Conservation (phyloP, 306 rosid species). For the Casuarina cunninghamiana region DNA sequence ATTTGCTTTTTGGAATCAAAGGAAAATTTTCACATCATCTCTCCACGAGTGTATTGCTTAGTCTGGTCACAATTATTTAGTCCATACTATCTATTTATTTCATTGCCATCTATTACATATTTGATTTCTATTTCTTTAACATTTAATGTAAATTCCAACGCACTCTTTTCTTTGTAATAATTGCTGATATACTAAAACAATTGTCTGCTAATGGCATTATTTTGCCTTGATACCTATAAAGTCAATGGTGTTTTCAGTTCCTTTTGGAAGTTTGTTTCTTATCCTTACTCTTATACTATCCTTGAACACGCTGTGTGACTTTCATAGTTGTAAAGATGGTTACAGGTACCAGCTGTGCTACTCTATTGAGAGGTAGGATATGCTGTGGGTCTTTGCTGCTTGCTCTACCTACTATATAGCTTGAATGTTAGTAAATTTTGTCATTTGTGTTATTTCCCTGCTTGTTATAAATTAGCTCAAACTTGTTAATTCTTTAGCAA, state of each 20-base stretch:
- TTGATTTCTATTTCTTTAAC: conserved; percentile 20
- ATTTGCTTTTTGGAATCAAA: conserved; percentile 17
- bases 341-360: conserved; percentile 82
- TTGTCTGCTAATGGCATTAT: conserved; percentile 29
- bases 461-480: conserved; percentile 23
- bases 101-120: conserved; percentile 22
- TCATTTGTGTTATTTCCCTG: conserved; percentile 46
- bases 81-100: not conserved
- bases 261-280: conserved; percentile 25
- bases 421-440: conserved; percentile 72
- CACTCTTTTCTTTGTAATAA: conserved; percentile 29
- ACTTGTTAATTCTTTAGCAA: conserved; percentile 23
- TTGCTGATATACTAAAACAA: conserved; percentile 34
- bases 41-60: conserved; percentile 15
- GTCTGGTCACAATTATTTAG: conserved; percentile 17
- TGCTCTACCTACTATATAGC: conserved; percentile 66
- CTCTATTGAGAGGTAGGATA: conserved; percentile 84
- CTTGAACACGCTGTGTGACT: conserved; percentile 43
- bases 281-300: conserved; percentile 30
- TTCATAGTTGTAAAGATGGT: conserved; percentile 76
- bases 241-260: conserved; percentile 27
- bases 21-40: conserved; percentile 24
- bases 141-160: conserved; percentile 31
- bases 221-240: conserved; percentile 23
- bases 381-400: conserved; percentile 84